Percentiles rank a stretch among this genome's conserved stretches.
Evolutionary conservation across 768 basidiomycete genomes (phyloP).

Genomic region (Lactarius vividus): DNA sequence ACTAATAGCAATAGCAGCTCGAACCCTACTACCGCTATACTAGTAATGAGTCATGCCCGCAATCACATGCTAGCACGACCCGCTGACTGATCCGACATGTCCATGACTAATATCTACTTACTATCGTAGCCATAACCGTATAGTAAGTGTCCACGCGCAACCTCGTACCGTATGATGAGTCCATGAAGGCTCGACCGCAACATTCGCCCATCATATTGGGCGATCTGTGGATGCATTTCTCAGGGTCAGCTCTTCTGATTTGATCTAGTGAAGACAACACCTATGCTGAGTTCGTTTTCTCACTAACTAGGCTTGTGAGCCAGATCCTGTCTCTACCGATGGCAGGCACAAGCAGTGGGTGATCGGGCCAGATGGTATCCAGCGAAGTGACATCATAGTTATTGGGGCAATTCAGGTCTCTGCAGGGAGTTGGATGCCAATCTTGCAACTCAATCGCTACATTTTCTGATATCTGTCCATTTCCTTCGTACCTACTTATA

Average conservation of each 20-base stretch:
- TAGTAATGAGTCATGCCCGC: too few species aligned
- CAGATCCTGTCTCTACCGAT: background rate
- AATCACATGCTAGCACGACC: too few species aligned
- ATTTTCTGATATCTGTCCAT: background rate
- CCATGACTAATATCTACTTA: too few species aligned
- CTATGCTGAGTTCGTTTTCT: background rate
- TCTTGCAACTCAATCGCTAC: conserved; percentile 15
- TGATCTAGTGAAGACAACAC: background rate
- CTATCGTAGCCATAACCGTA: too few species aligned
- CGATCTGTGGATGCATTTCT: conserved; percentile 18
- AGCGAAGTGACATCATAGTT: background rate
- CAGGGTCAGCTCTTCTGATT: background rate
- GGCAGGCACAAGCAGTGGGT: background rate
- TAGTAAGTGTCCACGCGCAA: too few species aligned
- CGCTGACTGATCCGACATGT: too few species aligned
- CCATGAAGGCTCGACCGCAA: too few species aligned
- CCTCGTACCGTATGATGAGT: too few species aligned
- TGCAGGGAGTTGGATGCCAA: conserved; percentile 20
- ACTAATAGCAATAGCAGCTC: too few species aligned
- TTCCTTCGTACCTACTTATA: background rate
- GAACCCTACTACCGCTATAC: too few species aligned
- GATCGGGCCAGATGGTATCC: background rate
- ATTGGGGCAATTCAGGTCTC: conserved; percentile 15
- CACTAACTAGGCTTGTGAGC: background rate
- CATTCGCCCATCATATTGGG: conserved; percentile 5